Base-by-base conservation (phyloP, 805 yeast species). In the Lipomyces orientalis region DNA sequence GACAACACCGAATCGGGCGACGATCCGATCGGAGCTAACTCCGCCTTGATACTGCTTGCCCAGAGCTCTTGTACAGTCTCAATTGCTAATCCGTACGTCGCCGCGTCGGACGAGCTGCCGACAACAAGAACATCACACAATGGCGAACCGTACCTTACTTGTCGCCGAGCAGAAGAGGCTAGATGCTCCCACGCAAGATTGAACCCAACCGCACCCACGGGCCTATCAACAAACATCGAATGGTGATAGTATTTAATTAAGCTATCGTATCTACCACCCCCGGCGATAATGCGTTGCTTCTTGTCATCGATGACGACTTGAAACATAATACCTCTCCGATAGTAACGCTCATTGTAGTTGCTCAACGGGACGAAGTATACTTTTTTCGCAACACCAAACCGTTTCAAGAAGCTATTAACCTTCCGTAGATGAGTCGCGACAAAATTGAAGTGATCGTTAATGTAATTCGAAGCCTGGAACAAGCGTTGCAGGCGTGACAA, bases 241-340 rank as follows among this genome's bases (percentile, higher is more conserved):
- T 90, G 87, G 0, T 94, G 85, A 67, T 92, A 83, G 19, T 88
- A 83, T 2, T 86, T 81, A 14, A 93, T 85, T 71, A 95, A 81
- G 25, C 82, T 81, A 74, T 94, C 98, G 75, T 93, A 95, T 64
- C 99, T 82, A 1, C 99, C 99, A 57, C 99, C 99, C 0, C 95
- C 94, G 16, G 95, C 95, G 54, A 95, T 81, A 39, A 89, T 82
- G 12, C 73, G 60, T 70, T 54, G 76, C 80, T 76, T 76, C 69
- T 83, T 87, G 2, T 87, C 88, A 64, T 91, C 90, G 70, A 87
- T 85, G 1, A 92, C 85, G 0, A 90, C 91, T 73, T 92, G 97
- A 76, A 94, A 95, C 97, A 95, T 92, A 1, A 93, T 79, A 0
- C 97, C 97, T 19, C 88, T 87, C 51, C 83, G 81, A 75, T 93